A percentile compares a stretch with the other conserved stretches of the same genome.
Evolutionary conservation across 148 eudicot genomes (phyloP).

Genomic region (Rheum nobile): DNA sequence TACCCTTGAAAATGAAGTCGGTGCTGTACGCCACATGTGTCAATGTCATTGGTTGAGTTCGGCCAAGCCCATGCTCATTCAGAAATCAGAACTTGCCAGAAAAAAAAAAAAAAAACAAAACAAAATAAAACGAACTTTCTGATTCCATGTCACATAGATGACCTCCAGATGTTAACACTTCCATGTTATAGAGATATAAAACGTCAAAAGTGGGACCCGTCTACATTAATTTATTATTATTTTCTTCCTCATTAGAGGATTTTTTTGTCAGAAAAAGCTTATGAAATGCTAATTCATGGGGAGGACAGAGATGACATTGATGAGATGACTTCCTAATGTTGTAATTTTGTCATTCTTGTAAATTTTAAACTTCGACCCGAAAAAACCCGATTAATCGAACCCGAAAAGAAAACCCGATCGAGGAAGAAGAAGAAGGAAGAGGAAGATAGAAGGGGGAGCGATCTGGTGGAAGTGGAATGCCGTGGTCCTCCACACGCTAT

Average conservation of each 20-base stretch:
- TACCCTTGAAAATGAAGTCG: background rate
- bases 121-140: background rate
- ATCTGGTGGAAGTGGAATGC: background rate
- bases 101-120: background rate
- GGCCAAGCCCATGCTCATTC: background rate
- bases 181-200: background rate
- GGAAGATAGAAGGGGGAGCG: background rate
- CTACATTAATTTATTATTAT: too few relatives aligned
- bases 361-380: background rate
- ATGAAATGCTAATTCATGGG: too few relatives aligned
- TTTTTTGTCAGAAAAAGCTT: too few relatives aligned
- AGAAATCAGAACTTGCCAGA: background rate
- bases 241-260: too few relatives aligned
- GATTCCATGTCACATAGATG: background rate
- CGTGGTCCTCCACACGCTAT: conserved; percentile 3
- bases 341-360: background rate
- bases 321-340: background rate
- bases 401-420: background rate
- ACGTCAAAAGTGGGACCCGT: background rate
- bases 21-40: background rate
- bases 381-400: background rate
- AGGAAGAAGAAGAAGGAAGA: background rate
- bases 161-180: background rate
- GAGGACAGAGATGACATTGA: background rate
- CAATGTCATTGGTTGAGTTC: background rate